These are phyloP conservation scores for Ambispora gerdemannii DNA, from an alignment of 192 early-diverging fungal species.

Conservation along the genomic window DNA sequence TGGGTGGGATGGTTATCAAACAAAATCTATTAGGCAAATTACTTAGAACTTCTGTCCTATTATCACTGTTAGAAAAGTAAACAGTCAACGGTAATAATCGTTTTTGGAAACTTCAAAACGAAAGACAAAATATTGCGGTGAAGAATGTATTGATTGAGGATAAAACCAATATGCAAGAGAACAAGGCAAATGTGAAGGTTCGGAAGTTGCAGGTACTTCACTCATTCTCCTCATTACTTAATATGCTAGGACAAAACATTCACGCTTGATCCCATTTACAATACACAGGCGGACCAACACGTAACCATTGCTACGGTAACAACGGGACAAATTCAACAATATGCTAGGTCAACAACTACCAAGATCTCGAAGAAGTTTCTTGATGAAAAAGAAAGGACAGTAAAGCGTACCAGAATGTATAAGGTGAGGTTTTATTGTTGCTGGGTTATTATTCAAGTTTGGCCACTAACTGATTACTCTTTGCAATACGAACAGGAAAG, in stretches of 20 bases:
- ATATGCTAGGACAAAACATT: slow-evolving; percentile 16
- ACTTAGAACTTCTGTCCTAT: slow-evolving; percentile 25
- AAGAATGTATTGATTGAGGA: slow-evolving; percentile 14
- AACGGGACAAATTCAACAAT: slow-evolving; percentile 29
- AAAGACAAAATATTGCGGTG: slow-evolving; percentile 28
- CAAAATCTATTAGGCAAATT: slow-evolving; percentile 6
- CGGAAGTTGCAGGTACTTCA: slow-evolving; percentile 27
- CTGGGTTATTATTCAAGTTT: not conserved
- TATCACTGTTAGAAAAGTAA: slow-evolving; percentile 13
- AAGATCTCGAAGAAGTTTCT: slow-evolving; percentile 16
- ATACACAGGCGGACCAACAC: slow-evolving; percentile 8
- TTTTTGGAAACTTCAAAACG: slow-evolving; percentile 22
- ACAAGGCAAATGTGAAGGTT: slow-evolving; percentile 21
- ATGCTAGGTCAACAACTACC: slow-evolving; percentile 19
- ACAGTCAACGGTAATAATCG: not conserved
- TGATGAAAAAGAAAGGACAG: slow-evolving; percentile 19
- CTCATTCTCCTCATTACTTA: slow-evolving; percentile 20
- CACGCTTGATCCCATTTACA: slow-evolving; percentile 15
- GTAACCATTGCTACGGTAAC: slow-evolving; percentile 15
- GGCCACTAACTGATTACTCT: slow-evolving; percentile 20
- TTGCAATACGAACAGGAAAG: slow-evolving; percentile 24
- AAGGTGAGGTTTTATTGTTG: slow-evolving; percentile 24
- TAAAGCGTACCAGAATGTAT: slow-evolving; percentile 19
- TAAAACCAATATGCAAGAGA: not conserved
- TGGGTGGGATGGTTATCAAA: slow-evolving; percentile 17